A percentile compares a stretch with the other conserved stretches of the same genome.
Conservation (phyloP, 306 rosid species). For the Amphicarpaea edgeworthii region DNA sequence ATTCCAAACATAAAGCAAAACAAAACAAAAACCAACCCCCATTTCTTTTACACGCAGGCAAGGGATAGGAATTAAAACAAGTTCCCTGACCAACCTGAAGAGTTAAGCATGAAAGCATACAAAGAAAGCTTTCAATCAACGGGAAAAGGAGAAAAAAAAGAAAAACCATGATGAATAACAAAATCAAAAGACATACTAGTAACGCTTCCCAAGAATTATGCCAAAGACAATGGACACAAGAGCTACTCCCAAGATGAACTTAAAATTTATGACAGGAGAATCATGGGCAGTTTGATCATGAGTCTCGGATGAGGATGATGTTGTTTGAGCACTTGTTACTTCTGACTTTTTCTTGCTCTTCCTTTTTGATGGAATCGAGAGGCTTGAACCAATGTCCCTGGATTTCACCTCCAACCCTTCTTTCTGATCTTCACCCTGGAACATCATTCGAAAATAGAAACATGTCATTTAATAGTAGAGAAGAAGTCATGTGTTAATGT, state of each 20-base stretch:
- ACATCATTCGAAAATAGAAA: conserved; percentile 39
- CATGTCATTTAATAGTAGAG: neutral
- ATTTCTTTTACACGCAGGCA: conserved; percentile 61
- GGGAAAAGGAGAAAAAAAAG: conserved; percentile 36
- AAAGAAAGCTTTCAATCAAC: conserved; percentile 58
- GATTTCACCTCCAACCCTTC: conserved; percentile 75
- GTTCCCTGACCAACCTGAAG: conserved; percentile 67
- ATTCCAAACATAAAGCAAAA: conserved; percentile 45
- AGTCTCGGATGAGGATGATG: conserved; percentile 61
- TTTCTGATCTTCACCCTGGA: conserved; percentile 66
- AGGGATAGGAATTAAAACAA: conserved; percentile 66
- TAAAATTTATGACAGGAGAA: conserved; percentile 61
- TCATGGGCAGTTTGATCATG: conserved; percentile 52
- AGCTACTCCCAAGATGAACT: conserved; percentile 77
- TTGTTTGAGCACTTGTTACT: conserved; percentile 60
- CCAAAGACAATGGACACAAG: conserved; percentile 78
- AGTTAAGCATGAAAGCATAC: conserved; percentile 54
- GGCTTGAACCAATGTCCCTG: conserved; percentile 77
- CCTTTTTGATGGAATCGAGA: conserved; percentile 75
- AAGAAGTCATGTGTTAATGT: neutral
- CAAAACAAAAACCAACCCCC: conserved; percentile 50
- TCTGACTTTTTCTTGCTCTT: conserved; percentile 85
- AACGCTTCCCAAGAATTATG: conserved; percentile 83
- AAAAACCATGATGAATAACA: conserved; percentile 32
- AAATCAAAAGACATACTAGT: conserved; percentile 57